Conservation (phyloP, 768 basidiomycete species). For the Lactifluus pinguis region DNA sequence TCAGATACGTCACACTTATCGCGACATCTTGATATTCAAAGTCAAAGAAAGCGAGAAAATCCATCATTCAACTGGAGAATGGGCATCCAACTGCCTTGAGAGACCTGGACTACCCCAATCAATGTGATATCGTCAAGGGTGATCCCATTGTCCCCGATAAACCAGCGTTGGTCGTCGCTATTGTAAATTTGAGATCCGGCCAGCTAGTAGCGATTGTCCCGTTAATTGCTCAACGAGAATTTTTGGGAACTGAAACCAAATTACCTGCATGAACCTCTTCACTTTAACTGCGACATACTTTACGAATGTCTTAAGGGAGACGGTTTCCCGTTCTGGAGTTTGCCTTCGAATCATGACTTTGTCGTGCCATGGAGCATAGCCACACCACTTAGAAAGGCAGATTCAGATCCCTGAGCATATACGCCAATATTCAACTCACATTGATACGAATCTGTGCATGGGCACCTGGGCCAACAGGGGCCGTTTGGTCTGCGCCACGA, state of each 20-base stretch:
- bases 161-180: background rate
- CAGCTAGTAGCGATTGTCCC: too few species aligned
- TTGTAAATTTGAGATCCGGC: too few species aligned
- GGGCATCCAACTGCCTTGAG: conserved; percentile 15
- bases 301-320: background rate
- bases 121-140: background rate
- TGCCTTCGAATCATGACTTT: conserved; percentile 3
- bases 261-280: background rate
- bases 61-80: conserved; percentile 3
- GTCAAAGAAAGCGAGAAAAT: too few species aligned
- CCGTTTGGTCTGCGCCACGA: background rate
- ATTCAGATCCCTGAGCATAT: background rate
- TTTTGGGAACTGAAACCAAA: background rate
- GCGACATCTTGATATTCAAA: too few species aligned
- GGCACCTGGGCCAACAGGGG: background rate
- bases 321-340: background rate
- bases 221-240: background rate
- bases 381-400: background rate
- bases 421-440: background rate
- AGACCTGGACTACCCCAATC: conserved; percentile 7
- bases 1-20: too few species aligned
- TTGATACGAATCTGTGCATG: conserved; percentile 10
- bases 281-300: background rate
- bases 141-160: background rate
- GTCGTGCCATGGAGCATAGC: background rate